These are phyloP conservation scores for Calonectria pseudoturangicola DNA, from an alignment of 2,329 filamentous ascomycete genomes.

Conservation along the genomic window DNA sequence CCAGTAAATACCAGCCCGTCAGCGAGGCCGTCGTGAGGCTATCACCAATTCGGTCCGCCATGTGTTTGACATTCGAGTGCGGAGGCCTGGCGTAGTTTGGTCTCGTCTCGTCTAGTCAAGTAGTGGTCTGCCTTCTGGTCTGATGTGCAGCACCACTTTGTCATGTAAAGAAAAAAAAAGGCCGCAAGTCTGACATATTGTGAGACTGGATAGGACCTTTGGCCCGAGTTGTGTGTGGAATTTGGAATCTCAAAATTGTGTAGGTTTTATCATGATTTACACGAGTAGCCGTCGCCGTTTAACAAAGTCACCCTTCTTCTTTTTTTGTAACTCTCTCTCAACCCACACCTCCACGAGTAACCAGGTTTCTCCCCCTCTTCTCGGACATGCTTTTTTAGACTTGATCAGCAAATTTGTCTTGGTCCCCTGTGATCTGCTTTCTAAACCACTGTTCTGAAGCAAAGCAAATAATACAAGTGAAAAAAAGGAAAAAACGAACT, in stretches of 20 bases:
- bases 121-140: constrained; percentile 4
- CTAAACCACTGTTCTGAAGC: not conserved
- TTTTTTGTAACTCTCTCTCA: not conserved
- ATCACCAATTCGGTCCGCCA: constrained; percentile 26
- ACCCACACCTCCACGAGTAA: not conserved
- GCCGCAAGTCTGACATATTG: constrained; percentile 14
- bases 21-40: constrained; percentile 26
- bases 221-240: not conserved
- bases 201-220: constrained; percentile 11
- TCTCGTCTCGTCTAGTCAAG: constrained; percentile 26
- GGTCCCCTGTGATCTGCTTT: not conserved
- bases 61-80: constrained; percentile 27
- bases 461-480: constrained; percentile 1
- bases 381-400: constrained; percentile 1
- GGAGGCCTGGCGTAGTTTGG: constrained; percentile 20
- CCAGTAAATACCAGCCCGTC: constrained; percentile 28
- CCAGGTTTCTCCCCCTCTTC: not conserved
- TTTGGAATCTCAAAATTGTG: constrained; percentile 2
- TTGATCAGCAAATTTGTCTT: constrained; percentile 24
- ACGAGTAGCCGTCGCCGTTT: constrained; percentile 8
- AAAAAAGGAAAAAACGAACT: not conserved
- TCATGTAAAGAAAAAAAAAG: not conserved
- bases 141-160: constrained; percentile 11
- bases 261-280: constrained; percentile 21
- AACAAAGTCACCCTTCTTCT: constrained; percentile 6